Conservation (phyloP, 257 asterid genomes). For the Nemophila menziesii region DNA sequence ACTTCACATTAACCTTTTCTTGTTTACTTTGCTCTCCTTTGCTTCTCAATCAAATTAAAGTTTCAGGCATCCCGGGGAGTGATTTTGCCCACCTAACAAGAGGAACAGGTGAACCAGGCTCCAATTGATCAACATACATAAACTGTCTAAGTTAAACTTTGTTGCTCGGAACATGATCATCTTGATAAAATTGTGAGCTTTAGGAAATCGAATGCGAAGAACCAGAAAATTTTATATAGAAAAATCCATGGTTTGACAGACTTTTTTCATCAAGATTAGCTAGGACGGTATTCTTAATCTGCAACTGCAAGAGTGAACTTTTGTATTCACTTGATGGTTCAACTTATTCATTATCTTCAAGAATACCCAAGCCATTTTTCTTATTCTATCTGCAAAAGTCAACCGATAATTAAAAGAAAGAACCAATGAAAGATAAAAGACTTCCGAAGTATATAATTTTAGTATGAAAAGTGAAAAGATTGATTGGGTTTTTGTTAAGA, state of each 20-base stretch:
- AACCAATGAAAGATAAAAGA: too few species aligned
- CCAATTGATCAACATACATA: constrained; percentile 63
- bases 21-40: constrained; percentile 43
- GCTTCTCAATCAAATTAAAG: constrained; percentile 60
- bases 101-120: constrained; percentile 91
- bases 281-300: constrained; percentile 83
- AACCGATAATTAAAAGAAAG: too few species aligned
- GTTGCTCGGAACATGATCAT: constrained; percentile 82
- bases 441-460: too few species aligned
- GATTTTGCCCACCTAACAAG: constrained; percentile 63
- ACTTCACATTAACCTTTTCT: constrained; percentile 11
- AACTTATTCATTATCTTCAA: constrained; percentile 62
- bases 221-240: constrained; percentile 73
- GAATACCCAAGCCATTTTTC: constrained; percentile 76
- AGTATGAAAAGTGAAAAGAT: too few species aligned
- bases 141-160: constrained; percentile 83
- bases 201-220: constrained; percentile 79
- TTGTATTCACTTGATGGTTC: constrained; percentile 80
- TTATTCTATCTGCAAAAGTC: too few species aligned
- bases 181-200: constrained; percentile 76
- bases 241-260: constrained; percentile 70
- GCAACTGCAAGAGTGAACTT: constrained; percentile 70
- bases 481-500: too few species aligned
- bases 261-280: constrained; percentile 87
- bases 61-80: constrained; percentile 85